phyloP scores from a whole-genome alignment of 805 yeast genomes.

The Starmerella potacharoeniae region DNA sequence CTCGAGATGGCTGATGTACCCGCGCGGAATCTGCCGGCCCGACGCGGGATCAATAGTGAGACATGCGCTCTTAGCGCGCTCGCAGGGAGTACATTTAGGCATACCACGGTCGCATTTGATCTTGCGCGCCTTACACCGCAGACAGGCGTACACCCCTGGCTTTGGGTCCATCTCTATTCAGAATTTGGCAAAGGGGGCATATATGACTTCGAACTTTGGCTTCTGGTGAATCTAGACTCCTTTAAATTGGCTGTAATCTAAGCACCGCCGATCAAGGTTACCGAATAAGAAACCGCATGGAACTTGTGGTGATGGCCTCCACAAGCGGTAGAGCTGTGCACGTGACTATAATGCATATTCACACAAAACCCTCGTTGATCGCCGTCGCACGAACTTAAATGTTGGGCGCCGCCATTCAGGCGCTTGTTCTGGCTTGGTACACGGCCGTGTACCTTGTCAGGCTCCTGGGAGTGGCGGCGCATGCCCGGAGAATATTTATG shows the following conservation, averaged over 20 bases:
- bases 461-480: constrained; percentile 6
- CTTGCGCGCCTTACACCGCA: constrained; percentile 62
- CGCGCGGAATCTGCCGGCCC: constrained; percentile 71
- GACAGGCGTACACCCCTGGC: constrained; percentile 45
- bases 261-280: no score
- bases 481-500: neutral
- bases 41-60: constrained; percentile 80
- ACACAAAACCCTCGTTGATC: neutral
- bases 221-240: no score
- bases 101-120: constrained; percentile 56
- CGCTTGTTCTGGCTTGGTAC: constrained; percentile 6
- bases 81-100: constrained; percentile 56
- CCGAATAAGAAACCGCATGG: no score
- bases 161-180: neutral
- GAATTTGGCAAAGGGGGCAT: no score
- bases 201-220: no score
- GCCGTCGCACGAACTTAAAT: neutral
- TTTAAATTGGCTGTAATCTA: no score
- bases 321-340: no score
- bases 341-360: neutral
- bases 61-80: constrained; percentile 58
- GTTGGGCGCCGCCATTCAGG: neutral
- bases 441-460: constrained; percentile 9
- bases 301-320: no score
- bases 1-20: constrained; percentile 60